A percentile compares a stretch with the other conserved stretches of the same genome.
Evolutionary conservation across 208 protist species (phyloP).

Genomic region (Naegleria gruberi): DNA sequence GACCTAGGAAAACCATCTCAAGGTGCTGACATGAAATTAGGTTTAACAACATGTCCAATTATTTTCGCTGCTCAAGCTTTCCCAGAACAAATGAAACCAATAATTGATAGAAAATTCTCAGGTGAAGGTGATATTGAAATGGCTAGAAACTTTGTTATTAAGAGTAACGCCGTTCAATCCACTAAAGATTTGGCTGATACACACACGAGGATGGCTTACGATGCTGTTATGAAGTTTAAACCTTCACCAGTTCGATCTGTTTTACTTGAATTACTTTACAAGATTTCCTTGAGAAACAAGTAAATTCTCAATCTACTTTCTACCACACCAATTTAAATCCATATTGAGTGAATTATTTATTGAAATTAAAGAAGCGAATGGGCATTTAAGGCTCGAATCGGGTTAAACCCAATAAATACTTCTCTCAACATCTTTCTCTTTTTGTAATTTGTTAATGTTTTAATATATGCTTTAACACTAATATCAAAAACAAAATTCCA

Average conservation of each 20-base stretch:
- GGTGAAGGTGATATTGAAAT: background rate
- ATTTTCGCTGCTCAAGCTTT: background rate
- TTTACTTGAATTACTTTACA: background rate
- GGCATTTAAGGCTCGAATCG: no score
- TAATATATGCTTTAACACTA: no score
- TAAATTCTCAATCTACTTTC: no score
- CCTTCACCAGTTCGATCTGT: background rate
- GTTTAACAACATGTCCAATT: conserved; percentile 13
- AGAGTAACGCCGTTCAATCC: background rate
- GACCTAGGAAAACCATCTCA: conserved; percentile 10
- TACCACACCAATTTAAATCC: no score
- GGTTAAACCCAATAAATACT: no score
- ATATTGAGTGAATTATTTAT: no score
- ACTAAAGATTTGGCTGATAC: conserved; percentile 4
- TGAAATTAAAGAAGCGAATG: no score
- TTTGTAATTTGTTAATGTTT: no score
- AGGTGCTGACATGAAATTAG: conserved; percentile 12
- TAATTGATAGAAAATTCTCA: conserved; percentile 8
- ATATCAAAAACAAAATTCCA: no score
- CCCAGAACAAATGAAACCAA: background rate
- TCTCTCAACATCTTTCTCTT: no score
- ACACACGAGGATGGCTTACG: background rate
- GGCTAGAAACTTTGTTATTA: background rate
- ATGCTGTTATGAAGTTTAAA: background rate
- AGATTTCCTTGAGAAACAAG: background rate